Base-by-base conservation (phyloP, 495 filamentous ascomycete genomes). In the Sphaerosporella brunnea region DNA sequence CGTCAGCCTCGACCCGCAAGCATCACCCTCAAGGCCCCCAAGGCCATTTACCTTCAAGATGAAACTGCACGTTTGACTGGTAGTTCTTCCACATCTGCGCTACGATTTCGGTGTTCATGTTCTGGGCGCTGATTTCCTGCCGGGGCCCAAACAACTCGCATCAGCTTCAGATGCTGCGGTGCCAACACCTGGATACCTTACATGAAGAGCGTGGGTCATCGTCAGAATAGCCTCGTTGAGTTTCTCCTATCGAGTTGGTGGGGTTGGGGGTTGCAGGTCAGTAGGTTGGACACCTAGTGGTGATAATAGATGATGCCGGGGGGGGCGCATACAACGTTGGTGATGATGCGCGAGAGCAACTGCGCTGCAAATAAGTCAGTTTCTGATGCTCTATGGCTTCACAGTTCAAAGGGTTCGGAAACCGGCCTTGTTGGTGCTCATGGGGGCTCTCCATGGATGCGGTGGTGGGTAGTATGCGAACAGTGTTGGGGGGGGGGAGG, bases 11-110 rank as follows among this genome's bases (percentile, higher is more conserved):
- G n/a, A n/a, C n/a, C n/a, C n/a, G n/a, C n/a, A n/a, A n/a, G n/a
- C n/a, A n/a, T n/a, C n/a, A n/a, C n/a, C n/a, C n/a, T n/a, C n/a
- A n/a, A n/a, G n/a, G n/a, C n/a, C n/a, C n/a, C n/a, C n/a, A n/a
- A n/a, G n/a, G n/a, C n/a, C n/a, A n/a, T n/a, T n/a, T 70, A 92
- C 90, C 90, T 76, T 96, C 92, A 23, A 97, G 69, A 59, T 97
- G 90, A 61, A 97, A 97, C 1, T 95, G 69, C 11, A 97, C 90
- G 58, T 95, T 97, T 2, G 84, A 93, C 63, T 93, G 85, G 62
- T 97, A 97, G 65, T 96, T 97, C 71, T 95, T 94, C 69, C 96
- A 97, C 90, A 97, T 97, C 64, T 96, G 90, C 5, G 90, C 86
- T 2, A 96, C 90, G 7, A 96, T 70, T 66, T 96, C 90, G 3